Conservation (phyloP, 129 eudicot genomes). For the Tanacetum coccineum region DNA sequence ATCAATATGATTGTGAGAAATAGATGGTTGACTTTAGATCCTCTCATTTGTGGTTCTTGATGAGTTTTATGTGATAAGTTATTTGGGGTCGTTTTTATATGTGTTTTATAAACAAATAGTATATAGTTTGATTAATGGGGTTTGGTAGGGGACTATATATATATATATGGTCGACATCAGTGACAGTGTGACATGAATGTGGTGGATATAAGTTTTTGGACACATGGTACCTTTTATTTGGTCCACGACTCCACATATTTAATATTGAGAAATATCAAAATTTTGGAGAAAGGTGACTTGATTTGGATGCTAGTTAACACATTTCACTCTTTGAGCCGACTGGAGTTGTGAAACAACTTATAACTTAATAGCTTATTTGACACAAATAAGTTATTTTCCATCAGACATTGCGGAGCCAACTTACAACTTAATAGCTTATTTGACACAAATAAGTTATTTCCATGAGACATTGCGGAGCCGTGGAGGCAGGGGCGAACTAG, state of each 20-base stretch:
- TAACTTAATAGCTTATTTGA: no score
- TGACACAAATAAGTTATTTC: no score
- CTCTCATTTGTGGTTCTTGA: slow-evolving; percentile 23
- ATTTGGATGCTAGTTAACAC: no score
- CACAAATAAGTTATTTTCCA: no score
- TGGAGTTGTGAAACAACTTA: no score
- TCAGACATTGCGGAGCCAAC: no score
- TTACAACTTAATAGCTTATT: no score
- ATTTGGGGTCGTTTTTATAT: slow-evolving; percentile 10
- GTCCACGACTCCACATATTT: slow-evolving; percentile 7
- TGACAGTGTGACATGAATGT: background rate
- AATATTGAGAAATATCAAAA: no score
- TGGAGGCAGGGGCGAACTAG: no score
- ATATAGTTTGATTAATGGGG: slow-evolving; percentile 18
- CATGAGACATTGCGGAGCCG: no score
- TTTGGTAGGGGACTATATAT: slow-evolving; percentile 29
- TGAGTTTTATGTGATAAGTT: slow-evolving; percentile 10
- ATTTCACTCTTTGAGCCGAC: no score
- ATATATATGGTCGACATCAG: slow-evolving; percentile 10
- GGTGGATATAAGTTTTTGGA: slow-evolving; percentile 10
- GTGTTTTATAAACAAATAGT: background rate
- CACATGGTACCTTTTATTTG: slow-evolving; percentile 22
- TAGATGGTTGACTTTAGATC: slow-evolving; percentile 22
- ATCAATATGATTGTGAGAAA: slow-evolving; percentile 20
- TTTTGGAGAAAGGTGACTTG: no score